A percentile compares a stretch with the other conserved stretches of the same genome.
phyloP scores from a whole-genome alignment of 1,284 basidiomycete species.

The Pholiota adiposa region DNA sequence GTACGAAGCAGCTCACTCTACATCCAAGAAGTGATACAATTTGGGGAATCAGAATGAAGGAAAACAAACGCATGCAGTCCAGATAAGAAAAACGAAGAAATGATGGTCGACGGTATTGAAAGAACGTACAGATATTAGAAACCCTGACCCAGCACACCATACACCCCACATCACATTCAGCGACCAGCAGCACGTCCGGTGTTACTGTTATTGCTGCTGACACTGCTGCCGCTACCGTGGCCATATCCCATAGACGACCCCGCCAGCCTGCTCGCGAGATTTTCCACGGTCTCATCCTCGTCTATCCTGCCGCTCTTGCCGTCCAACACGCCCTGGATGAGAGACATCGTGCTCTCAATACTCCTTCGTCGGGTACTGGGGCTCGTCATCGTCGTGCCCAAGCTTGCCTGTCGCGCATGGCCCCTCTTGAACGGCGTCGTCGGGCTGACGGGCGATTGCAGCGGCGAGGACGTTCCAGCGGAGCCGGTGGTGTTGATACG shows the following conservation, averaged over 20 bases:
- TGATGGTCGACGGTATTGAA: neutral
- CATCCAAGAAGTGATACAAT: neutral
- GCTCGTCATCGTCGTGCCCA: conserved; percentile 96
- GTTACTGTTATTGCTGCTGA: neutral
- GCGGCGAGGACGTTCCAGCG: conserved; percentile 27
- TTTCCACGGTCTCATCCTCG: conserved; percentile 38
- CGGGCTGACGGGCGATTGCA: conserved; percentile 35
- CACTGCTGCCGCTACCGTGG: neutral
- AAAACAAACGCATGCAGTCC: conserved; percentile 4
- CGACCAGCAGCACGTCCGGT: conserved; percentile 1
- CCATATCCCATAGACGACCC: conserved; percentile 30
- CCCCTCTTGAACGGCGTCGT: conserved; percentile 69
- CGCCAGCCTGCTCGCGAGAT: conserved; percentile 31
- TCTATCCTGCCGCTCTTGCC: conserved; percentile 53
- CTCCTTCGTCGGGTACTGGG: conserved; percentile 92
- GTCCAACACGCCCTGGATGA: conserved; percentile 91
- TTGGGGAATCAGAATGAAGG: neutral
- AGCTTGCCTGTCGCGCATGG: conserved; percentile 85
- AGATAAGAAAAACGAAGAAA: neutral
- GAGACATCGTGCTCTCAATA: conserved; percentile 94
- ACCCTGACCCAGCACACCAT: neutral
- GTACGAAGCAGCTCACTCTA: neutral
- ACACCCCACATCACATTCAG: neutral
- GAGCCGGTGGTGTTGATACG: conserved; percentile 37
- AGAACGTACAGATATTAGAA: conserved; percentile 4